Evolutionary conservation across 257 asterid genomes (phyloP), one percentile per base, ranked within the genome.

Genomic region (Plantago elongata): DNA sequence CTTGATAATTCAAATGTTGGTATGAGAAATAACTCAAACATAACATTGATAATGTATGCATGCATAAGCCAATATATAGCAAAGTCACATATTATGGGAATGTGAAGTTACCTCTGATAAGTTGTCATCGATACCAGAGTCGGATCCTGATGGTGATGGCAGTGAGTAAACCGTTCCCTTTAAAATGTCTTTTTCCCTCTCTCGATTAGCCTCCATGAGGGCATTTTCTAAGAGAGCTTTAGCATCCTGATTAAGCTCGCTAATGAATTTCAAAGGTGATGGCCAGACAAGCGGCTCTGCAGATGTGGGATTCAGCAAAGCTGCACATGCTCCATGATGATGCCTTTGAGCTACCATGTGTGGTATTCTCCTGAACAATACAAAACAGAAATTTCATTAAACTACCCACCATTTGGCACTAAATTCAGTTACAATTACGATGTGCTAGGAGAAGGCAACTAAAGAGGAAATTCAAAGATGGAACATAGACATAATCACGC

Each of bases 221-320:
- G 97, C 97, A 3, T 64, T 71, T 65, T 93, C 99, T 51, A 93
- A 67, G 48, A 93, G 77, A 54, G 81, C 77, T 69, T 87, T 93
- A 4, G 96, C 91, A 40, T 93, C 99, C 51, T 79, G 81, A 64
- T 87, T 87, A 47, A 93, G 96, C 75, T 89, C 97, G 15, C 92
- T 80, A 38, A 93, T 87, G 78, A 93, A 80, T 72, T 93, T 93
- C 64, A 89, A 64, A 60, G 95, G 91, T 9, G 99, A 89, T 4
- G 99, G 99, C 99, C 99, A 93, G 8, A 87, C 96, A 30, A 89
- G 90, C 66, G 99, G 97, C 83, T 85, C 99, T 5, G 97, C 89
- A 9, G 99, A 85, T 11, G 96, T 77, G 54, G 99, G 97, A 72
- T 89, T 83, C 73, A 93, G 75, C 75, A 93, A 56, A 50, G 95